phyloP scores from a whole-genome alignment of 352 stramenopile genomes.

The Phytophthora chlamydospora region DNA sequence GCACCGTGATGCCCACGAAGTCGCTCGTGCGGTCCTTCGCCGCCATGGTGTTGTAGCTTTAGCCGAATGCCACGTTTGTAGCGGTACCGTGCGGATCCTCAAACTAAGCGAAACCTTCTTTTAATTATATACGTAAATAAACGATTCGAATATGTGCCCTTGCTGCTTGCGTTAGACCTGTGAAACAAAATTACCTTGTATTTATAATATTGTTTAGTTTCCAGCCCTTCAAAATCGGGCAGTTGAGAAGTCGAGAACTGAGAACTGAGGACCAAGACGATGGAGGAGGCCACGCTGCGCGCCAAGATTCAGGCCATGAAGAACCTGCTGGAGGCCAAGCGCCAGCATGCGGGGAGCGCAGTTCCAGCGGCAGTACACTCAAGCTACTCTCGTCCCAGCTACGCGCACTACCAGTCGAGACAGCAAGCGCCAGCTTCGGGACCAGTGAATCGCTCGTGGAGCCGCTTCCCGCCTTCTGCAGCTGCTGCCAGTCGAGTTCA shows the following conservation, averaged over 20 bases:
- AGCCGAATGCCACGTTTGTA: too few species aligned
- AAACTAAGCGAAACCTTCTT: too few species aligned
- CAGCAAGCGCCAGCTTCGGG: slow-evolving; percentile 11
- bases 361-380: background rate
- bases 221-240: slow-evolving; percentile 2
- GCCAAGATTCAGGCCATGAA: slow-evolving; percentile 87
- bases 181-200: too few species aligned
- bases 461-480: slow-evolving; percentile 18
- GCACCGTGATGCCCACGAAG: slow-evolving; percentile 85
- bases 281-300: slow-evolving; percentile 77
- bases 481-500: slow-evolving; percentile 8
- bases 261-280: slow-evolving; percentile 18
- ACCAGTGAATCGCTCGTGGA: slow-evolving; percentile 57
- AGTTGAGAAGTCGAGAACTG: slow-evolving; percentile 22
- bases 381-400: slow-evolving; percentile 4
- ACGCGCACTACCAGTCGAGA: slow-evolving; percentile 11
- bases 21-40: slow-evolving; percentile 80
- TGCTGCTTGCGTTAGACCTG: too few species aligned
- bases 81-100: too few species aligned
- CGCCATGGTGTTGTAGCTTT: background rate
- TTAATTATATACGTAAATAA: too few species aligned
- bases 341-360: slow-evolving; percentile 6
- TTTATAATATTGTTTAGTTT: too few species aligned
- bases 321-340: slow-evolving; percentile 71
- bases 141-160: too few species aligned